Evolutionary conservation across 768 basidiomycete genomes (phyloP), one percentile per base, ranked within the genome.

Genomic region (Termitomyces sp.): DNA sequence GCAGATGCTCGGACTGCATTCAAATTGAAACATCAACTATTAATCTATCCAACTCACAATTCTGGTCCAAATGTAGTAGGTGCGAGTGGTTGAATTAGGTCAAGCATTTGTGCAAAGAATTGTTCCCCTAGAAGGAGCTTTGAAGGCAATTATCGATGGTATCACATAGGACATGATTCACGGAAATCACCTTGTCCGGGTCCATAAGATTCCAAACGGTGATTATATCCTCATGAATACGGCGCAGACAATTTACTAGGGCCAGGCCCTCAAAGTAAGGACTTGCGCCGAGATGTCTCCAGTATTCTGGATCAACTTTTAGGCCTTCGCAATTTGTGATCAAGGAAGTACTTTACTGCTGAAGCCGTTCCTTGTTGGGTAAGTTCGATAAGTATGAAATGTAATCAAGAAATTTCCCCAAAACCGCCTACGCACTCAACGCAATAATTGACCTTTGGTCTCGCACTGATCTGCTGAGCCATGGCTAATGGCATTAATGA

Each of bases 401-500:
- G 26, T 15, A 28, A 34, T 33, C 22, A 36, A 24, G 42, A 39
- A 37, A 16, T 1, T 36, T 2, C 4, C 22, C 1, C 15, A 22
- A 39, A 28, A 52, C 12, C 15, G 16, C 4, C 24, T 39, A 24
- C 51, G 24, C 51, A 52, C 51, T 52, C 34, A 10, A 52, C 34
- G 31, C 48, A 57, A 22, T 26, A 29, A 37, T 57, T 42, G n/a
- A 57, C 39, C 49, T 57, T 57, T 37, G 42, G 37, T 18, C 33
- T 49, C 13, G 56, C 41, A 51, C 33, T 34, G 15, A 57, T 51
- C 42, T 45, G 56, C 49, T 57, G 56, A 5, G 56, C 56, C 50
- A 51, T 31, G 28, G 33, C 56, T 18, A 42, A 51, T 20, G 50
- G 56, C 42, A 57, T 24, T 29, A 57, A 29, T 24, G 39, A 45